phyloP scores from a whole-genome alignment of 441 rosid species.

The Raphanus hybrid region DNA sequence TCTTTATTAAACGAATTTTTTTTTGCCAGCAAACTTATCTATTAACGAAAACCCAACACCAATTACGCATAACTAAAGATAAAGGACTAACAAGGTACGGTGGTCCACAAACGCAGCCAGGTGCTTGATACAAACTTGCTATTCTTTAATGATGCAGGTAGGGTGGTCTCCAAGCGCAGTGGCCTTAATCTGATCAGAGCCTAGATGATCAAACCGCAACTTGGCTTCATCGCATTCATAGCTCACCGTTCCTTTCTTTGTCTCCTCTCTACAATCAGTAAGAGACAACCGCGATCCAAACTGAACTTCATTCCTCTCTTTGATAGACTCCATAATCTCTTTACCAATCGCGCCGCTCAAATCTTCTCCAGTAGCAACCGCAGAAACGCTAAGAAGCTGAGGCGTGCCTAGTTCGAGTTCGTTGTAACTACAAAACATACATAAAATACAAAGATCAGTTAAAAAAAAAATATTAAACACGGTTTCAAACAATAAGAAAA shows the following conservation, averaged over 20 bases:
- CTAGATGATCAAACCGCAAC: not conserved
- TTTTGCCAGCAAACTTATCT: not conserved
- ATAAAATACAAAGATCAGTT: not conserved
- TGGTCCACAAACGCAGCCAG: not conserved
- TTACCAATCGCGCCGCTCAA: slow-evolving; percentile 1
- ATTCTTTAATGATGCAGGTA: not conserved
- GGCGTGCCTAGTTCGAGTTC: not conserved
- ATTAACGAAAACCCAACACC: not conserved
- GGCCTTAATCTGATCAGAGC: not conserved
- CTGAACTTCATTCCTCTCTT: not conserved
- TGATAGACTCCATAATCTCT: slow-evolving; percentile 1
- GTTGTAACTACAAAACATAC: not conserved
- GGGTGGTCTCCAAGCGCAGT: not conserved
- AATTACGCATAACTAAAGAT: not conserved
- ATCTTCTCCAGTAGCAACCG: slow-evolving; percentile 1
- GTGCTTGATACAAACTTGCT: not conserved
- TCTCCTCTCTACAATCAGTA: not conserved
- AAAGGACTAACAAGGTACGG: not conserved
- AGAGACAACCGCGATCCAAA: not conserved
- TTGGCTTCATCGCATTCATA: not conserved
- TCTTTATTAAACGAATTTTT: not conserved
- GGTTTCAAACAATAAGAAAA: not conserved
- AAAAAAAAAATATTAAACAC: not conserved
- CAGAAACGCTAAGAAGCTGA: not conserved
- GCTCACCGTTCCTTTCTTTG: not conserved